Evolutionary conservation across 148 eudicot genomes (phyloP), one percentile per base, ranked within the genome.

Genomic region (Talinum fruticosum): DNA sequence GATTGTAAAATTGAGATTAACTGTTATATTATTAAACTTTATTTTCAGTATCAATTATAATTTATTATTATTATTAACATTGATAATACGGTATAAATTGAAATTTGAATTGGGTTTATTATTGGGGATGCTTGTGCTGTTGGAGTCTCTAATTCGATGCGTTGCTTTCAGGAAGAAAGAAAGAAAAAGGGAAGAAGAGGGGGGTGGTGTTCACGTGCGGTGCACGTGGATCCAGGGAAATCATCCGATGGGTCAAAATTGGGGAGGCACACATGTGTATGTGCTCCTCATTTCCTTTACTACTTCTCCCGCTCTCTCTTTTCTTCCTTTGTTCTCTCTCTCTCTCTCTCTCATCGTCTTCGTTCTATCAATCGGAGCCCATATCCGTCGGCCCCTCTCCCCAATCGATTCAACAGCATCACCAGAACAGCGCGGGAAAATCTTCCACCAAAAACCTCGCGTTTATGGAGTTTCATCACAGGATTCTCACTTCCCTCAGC

Each of bases 261-360:
- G 21, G 41, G 8, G 16, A 66, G 16, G 24, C 8, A 12, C 69
- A 29, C n/a, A 2, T 18, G 10, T 6, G 37, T 32, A 32, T 32
- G 38, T 34, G 24, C 41, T 66, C 41, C 70, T 66, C 70, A 62
- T 32, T 66, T 29, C 18, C 19, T 66, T 24, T 66, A 21, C 69
- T 66, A 8, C 70, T 66, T 33, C 70, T 66, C 70, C 70, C 69
- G 69, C 69, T 66, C 69, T 66, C 68, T 64, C 12, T 64, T 28
- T 29, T 28, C 35, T 65, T 64, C 34, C 66, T n/a, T 1, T 61
- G 0, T 10, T 1, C 32, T 28, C 66, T 26, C 32, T 61, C 69
- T 65, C 36, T 28, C 69, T 29, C 70, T 29, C 41, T 34, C 41
- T 35, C 66, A 62, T 62, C 70, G 24, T 34, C 41, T 26, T 28